Evolutionary conservation across 768 basidiomycete genomes (phyloP).

Genomic region (Amanita inopinata): DNA sequence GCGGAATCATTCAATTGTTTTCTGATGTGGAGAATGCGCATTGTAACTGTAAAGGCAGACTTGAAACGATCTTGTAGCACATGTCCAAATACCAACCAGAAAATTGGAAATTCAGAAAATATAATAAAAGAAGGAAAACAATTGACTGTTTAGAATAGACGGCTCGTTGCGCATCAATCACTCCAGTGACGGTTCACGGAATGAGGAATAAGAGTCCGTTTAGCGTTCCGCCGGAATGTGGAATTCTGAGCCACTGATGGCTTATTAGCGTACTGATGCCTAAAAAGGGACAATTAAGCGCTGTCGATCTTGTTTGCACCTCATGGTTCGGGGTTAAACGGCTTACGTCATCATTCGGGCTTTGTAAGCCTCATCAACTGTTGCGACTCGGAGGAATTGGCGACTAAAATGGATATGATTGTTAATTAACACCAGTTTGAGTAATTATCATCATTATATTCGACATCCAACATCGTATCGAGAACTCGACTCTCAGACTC

Average conservation of each 20-base stretch:
- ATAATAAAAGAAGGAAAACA: slow-evolving; percentile 1
- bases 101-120: slow-evolving; percentile 4
- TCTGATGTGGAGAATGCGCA: neutral
- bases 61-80: slow-evolving; percentile 2
- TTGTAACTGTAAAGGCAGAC: too few species aligned
- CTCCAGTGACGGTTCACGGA: too few species aligned
- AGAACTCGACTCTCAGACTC: too few species aligned
- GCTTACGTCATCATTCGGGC: too few species aligned
- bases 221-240: too few species aligned
- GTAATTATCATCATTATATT: slow-evolving; percentile 1
- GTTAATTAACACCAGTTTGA: slow-evolving; percentile 7
- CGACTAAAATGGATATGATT: neutral
- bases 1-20: slow-evolving; percentile 1
- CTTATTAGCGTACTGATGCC: neutral
- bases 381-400: too few species aligned
- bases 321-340: neutral
- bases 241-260: too few species aligned
- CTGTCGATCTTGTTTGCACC: slow-evolving; percentile 6
- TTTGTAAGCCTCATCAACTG: neutral
- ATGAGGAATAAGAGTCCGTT: too few species aligned
- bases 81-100: slow-evolving; percentile 2
- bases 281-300: slow-evolving; percentile 6
- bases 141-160: neutral
- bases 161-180: neutral
- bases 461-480: too few species aligned